These are phyloP conservation scores for Starmerella potacharoeniae DNA, from an alignment of 805 yeast species.

Conservation along the genomic window DNA sequence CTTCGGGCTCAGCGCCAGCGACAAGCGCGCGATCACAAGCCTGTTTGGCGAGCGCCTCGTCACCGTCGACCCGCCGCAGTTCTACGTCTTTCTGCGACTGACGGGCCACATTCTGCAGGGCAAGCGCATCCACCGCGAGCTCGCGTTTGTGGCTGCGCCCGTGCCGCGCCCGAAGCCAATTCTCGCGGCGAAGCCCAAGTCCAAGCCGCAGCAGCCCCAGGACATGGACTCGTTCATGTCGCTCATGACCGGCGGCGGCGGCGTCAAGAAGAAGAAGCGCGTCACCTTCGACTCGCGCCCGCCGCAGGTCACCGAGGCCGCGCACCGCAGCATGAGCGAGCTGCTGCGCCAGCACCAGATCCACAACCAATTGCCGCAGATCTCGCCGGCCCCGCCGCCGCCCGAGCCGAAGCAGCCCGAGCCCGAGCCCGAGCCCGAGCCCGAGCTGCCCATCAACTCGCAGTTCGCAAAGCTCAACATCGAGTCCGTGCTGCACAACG, in stretches of 20 bases:
- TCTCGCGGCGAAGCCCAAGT: conserved; percentile 31
- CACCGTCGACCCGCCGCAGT: conserved; percentile 75
- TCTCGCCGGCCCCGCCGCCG: conserved; percentile 19
- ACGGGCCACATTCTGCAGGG: conserved; percentile 55
- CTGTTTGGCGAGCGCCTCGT: conserved; percentile 30
- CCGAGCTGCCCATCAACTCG: conserved; percentile 60
- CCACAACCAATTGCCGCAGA: conserved; percentile 11
- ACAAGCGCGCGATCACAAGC: conserved; percentile 33
- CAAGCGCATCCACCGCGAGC: conserved; percentile 36
- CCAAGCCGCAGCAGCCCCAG: conserved; percentile 27
- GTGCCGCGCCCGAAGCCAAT: conserved; percentile 76
- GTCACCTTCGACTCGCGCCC: conserved; percentile 30
- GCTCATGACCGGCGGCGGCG: conserved; percentile 55
- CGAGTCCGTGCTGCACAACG: conserved; percentile 63
- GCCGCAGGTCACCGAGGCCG: conserved; percentile 33
- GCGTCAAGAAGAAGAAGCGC: conserved; percentile 24
- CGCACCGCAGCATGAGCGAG: conserved; percentile 31
- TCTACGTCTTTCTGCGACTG: conserved; percentile 74
- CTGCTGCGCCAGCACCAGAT: conserved; percentile 26
- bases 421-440: conserved; percentile 23
- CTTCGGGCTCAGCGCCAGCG: conserved; percentile 48
- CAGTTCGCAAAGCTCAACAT: conserved; percentile 68
- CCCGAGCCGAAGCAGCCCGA: conserved; percentile 10
- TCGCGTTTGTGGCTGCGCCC: conserved; percentile 39
- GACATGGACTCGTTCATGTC: conserved; percentile 82